phyloP scores from a whole-genome alignment of 768 basidiomycete genomes.

The Botryobasidium botryosum region DNA sequence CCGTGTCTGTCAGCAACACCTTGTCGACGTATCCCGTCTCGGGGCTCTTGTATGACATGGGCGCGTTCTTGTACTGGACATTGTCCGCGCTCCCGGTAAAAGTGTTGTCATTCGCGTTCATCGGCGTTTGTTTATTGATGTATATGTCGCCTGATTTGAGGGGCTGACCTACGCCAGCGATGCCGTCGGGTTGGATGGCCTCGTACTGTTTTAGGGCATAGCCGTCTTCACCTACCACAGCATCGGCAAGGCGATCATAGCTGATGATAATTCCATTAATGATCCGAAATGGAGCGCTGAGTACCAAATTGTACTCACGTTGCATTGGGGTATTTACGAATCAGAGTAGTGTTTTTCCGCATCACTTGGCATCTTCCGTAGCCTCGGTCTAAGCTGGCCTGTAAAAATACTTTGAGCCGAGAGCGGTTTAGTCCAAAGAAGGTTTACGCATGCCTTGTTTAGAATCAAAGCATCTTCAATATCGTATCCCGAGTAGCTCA shows the following conservation, averaged over 20 bases:
- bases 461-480: slow-evolving; percentile 97
- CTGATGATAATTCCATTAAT: slow-evolving; percentile 23
- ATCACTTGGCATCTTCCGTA: slow-evolving; percentile 97
- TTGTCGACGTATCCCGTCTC: slow-evolving; percentile 93
- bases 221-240: slow-evolving; percentile 71
- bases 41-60: slow-evolving; percentile 86
- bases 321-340: slow-evolving; percentile 93
- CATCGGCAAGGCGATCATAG: slow-evolving; percentile 88
- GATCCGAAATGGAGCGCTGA: background rate
- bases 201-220: slow-evolving; percentile 69
- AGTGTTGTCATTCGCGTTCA: slow-evolving; percentile 82
- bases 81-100: slow-evolving; percentile 63
- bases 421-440: background rate
- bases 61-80: slow-evolving; percentile 78
- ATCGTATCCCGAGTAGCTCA: slow-evolving; percentile 99
- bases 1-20: slow-evolving; percentile 92
- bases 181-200: slow-evolving; percentile 81
- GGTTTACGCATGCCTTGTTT: slow-evolving; percentile 46
- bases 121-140: slow-evolving; percentile 92
- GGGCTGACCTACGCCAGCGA: slow-evolving; percentile 87
- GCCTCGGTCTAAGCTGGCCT: slow-evolving; percentile 93
- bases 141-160: slow-evolving; percentile 88
- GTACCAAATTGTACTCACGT: slow-evolving; percentile 43
- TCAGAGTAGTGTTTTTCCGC: slow-evolving; percentile 84
- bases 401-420: no score